phyloP scores from a whole-genome alignment of 208 protist genomes.

The Trypanosoma boissoni region DNA sequence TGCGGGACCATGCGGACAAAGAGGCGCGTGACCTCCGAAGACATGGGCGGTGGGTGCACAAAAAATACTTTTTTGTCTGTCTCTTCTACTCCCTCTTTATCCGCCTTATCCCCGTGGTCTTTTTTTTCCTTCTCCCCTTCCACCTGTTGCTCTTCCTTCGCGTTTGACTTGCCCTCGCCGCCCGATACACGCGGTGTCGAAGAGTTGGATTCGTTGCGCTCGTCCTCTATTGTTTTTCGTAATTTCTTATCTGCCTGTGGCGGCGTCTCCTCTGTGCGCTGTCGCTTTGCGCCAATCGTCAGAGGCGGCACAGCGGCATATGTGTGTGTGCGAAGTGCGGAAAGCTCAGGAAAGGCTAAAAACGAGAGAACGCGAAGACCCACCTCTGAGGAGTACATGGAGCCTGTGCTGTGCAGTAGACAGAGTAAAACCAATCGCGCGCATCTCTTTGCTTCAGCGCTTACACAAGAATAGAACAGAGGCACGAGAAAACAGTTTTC shows the following conservation, averaged over 20 bases:
- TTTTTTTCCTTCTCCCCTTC: neutral
- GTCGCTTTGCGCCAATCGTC: neutral
- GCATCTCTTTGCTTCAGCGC: conserved; percentile 31
- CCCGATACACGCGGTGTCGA: too few species aligned
- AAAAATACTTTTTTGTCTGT: conserved; percentile 27
- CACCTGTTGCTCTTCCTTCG: neutral
- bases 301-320: neutral
- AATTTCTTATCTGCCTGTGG: too few species aligned
- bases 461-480: conserved; percentile 63
- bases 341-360: conserved; percentile 47
- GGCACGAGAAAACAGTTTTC: conserved; percentile 56
- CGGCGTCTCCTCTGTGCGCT: neutral
- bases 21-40: conserved; percentile 27
- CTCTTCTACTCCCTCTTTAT: neutral
- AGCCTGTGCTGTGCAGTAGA: conserved; percentile 36
- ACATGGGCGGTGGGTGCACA: conserved; percentile 30
- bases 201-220: too few species aligned
- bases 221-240: too few species aligned
- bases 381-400: neutral
- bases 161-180: neutral
- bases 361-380: conserved; percentile 45
- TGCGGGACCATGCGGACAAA: conserved; percentile 83
- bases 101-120: neutral
- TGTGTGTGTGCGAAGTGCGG: too few species aligned
- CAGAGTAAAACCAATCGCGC: conserved; percentile 40